A percentile compares a stretch with the other conserved stretches of the same genome.
Conservation (phyloP, 176 grass and related monocot species). For the Alloteropsis semialata region DNA sequence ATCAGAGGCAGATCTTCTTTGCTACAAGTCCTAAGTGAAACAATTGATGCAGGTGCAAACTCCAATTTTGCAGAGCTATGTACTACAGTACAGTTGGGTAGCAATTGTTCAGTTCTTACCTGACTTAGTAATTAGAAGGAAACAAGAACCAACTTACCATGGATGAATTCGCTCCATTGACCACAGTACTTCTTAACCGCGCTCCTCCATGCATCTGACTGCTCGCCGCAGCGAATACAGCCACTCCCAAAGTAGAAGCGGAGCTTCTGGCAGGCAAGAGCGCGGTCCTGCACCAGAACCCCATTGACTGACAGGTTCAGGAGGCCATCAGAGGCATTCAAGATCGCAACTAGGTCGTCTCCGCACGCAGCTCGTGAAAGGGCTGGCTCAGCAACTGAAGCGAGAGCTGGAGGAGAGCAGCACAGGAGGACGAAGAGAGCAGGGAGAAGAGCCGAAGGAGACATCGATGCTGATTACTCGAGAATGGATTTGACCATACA, state of each 20-base stretch:
- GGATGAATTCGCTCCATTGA: constrained; percentile 27
- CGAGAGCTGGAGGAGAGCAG: constrained; percentile 35
- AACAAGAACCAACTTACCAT: constrained; percentile 40
- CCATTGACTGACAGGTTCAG: constrained; percentile 56
- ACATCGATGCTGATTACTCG: constrained; percentile 15
- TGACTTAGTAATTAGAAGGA: background rate
- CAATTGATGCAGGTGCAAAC: background rate
- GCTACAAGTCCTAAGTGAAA: background rate
- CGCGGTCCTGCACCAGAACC: constrained; percentile 48
- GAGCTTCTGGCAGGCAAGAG: constrained; percentile 61
- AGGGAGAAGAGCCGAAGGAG: constrained; percentile 25
- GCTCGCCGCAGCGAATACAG: constrained; percentile 58
- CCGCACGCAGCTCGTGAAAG: constrained; percentile 60
- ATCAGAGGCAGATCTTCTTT: background rate
- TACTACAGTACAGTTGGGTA: background rate
- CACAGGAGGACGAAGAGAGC: constrained; percentile 27
- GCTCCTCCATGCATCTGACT: constrained; percentile 39
- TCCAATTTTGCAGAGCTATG: background rate
- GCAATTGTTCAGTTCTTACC: background rate
- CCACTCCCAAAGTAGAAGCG: constrained; percentile 53
- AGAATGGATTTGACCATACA: background rate
- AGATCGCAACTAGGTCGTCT: constrained; percentile 48
- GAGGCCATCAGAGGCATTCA: constrained; percentile 36
- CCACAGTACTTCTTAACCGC: constrained; percentile 50
- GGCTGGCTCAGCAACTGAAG: constrained; percentile 20